Conservation (phyloP, 129 eudicot species). For the Flaveria ramosissima region DNA sequence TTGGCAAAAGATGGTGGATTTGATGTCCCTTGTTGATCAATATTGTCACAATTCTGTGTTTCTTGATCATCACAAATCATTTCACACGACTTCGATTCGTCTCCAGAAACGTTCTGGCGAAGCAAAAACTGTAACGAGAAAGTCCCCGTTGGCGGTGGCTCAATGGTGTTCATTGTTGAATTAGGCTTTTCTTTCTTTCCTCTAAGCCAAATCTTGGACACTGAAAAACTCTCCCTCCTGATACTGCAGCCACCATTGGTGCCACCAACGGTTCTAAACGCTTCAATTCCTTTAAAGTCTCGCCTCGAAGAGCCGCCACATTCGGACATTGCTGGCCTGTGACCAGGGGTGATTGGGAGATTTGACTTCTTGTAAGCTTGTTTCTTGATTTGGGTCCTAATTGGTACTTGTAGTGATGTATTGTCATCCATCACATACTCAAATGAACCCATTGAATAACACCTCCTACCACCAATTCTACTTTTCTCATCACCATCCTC, state of each 20-base stretch:
- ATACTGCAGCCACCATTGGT: conserved; percentile 30
- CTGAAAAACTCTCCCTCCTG: conserved; percentile 67
- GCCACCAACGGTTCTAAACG: conserved; percentile 35
- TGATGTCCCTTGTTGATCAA: conserved; percentile 50
- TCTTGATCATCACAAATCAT: conserved; percentile 59
- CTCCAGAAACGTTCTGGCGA: conserved; percentile 34
- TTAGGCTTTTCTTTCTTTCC: conserved; percentile 57
- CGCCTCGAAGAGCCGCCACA: conserved; percentile 73
- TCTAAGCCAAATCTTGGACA: conserved; percentile 86
- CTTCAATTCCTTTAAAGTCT: conserved; percentile 64
- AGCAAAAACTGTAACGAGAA: conserved; percentile 62
- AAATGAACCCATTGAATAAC: conserved; percentile 93
- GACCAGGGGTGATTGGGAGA: conserved; percentile 56
- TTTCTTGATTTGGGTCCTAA: conserved; percentile 64
- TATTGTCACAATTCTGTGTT: conserved; percentile 48
- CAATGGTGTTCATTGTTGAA: conserved; percentile 22
- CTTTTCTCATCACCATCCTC: conserved; percentile 27
- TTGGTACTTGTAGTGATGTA: conserved; percentile 64
- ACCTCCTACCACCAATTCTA: conserved; percentile 70
- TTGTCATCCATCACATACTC: conserved; percentile 89
- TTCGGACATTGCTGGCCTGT: conserved; percentile 68
- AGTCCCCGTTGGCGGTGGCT: conserved; percentile 45
- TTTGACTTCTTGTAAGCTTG: conserved; percentile 48
- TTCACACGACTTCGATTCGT: conserved; percentile 43
- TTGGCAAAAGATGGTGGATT: conserved; percentile 68